These are phyloP conservation scores for Auriculariales sp. DNA, from an alignment of 768 basidiomycete genomes.

Conservation along the genomic window DNA sequence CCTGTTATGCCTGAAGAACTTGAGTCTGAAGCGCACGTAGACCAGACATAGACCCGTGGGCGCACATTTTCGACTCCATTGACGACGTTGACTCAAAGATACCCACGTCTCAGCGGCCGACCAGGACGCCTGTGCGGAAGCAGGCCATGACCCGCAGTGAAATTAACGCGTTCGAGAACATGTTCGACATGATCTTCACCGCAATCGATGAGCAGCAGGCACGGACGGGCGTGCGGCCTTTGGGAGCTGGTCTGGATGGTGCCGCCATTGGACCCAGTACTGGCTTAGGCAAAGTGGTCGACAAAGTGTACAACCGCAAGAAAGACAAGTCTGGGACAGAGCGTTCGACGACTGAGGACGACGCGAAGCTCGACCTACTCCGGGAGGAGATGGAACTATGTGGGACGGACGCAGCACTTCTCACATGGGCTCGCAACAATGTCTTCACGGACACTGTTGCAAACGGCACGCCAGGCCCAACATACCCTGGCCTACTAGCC, in stretches of 20 bases:
- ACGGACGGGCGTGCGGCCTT: conserved; percentile 8
- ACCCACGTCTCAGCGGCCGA: conserved; percentile 11
- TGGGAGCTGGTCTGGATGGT: neutral
- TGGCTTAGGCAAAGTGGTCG: conserved; percentile 34
- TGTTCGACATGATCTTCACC: conserved; percentile 60
- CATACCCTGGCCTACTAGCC: conserved; percentile 65
- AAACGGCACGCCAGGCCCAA: conserved; percentile 39
- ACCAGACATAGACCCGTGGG: conserved; percentile 22
- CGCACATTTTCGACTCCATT: conserved; percentile 37
- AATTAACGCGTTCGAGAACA: conserved; percentile 49
- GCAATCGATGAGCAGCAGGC: conserved; percentile 25
- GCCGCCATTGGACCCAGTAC: neutral
- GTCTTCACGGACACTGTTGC: conserved; percentile 41
- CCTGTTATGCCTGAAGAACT: neutral
- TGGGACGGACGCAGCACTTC: conserved; percentile 49
- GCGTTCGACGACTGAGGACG: conserved; percentile 35
- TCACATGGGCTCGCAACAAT: conserved; percentile 56
- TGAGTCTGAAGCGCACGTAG: neutral
- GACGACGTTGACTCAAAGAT: conserved; percentile 16
- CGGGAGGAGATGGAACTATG: conserved; percentile 64
- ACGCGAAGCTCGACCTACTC: conserved; percentile 47
- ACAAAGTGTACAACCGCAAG: conserved; percentile 37
- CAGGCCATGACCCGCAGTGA: conserved; percentile 60
- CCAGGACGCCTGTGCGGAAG: conserved; percentile 17
- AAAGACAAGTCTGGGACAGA: no score